These are phyloP conservation scores for Phytophthora cactorum DNA, from an alignment of 352 stramenopile genomes.

Conservation along the genomic window DNA sequence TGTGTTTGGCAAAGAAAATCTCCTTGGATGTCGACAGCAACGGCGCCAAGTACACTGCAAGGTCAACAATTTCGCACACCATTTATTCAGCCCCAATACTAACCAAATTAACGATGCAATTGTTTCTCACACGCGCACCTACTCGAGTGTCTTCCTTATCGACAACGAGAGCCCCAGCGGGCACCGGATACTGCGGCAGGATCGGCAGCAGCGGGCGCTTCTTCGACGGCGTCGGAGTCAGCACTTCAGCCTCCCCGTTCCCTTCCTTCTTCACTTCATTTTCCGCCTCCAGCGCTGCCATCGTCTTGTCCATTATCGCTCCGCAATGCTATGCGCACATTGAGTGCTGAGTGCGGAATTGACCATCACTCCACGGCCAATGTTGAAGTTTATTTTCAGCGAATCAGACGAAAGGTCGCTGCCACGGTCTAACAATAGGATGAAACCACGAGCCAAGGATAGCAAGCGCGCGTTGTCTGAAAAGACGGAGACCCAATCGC, in stretches of 20 bases:
- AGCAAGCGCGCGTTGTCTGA: conserved; percentile 13
- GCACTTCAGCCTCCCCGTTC: background rate
- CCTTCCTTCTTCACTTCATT: background rate
- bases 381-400: conserved; percentile 38
- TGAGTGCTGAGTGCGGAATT: background rate
- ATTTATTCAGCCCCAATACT: background rate
- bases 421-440: conserved; percentile 9
- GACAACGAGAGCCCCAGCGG: conserved; percentile 30
- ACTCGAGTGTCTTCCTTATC: conserved; percentile 40
- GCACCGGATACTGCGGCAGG: conserved; percentile 24
- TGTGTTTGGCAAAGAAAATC: conserved; percentile 47
- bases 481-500: conserved; percentile 30
- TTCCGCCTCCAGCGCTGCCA: background rate
- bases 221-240: background rate
- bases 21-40: conserved; percentile 49
- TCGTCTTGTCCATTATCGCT: conserved; percentile 5
- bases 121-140: conserved; percentile 28
- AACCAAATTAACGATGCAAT: background rate
- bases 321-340: background rate
- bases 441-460: conserved; percentile 33
- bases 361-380: conserved; percentile 28
- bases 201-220: conserved; percentile 28
- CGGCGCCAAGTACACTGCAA: conserved; percentile 47
- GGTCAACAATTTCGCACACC: background rate
- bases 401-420: conserved; percentile 27